Conservation (phyloP, 441 rosid species). For the Pelargonium citronellum region DNA sequence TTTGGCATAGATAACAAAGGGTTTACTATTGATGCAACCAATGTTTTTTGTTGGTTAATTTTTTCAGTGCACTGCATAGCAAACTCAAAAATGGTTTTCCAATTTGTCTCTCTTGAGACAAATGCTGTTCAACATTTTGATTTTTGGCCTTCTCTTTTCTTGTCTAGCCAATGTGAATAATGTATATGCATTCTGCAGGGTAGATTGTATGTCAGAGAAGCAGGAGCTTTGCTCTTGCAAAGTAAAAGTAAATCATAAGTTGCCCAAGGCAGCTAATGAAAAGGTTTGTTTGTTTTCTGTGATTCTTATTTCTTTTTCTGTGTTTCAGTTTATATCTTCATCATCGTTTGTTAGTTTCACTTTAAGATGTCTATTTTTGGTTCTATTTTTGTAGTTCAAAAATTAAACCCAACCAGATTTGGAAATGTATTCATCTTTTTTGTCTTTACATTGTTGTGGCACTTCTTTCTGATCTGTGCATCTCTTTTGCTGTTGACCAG, state of each 20-base stretch:
- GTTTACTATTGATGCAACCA: not conserved
- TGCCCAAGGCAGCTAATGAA: constrained; percentile 13
- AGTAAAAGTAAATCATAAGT: constrained; percentile 26
- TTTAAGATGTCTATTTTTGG: too few species aligned
- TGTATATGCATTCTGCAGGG: constrained; percentile 32
- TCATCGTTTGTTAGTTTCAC: too few species aligned
- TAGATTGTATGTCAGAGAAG: constrained; percentile 22
- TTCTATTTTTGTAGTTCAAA: too few species aligned
- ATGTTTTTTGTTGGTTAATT: not conserved
- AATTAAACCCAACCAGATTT: too few species aligned
- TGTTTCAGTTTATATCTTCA: not conserved
- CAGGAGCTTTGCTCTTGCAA: constrained; percentile 30
- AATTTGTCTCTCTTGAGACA: not conserved
- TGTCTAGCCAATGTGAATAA: too few species aligned
- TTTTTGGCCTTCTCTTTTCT: not conserved
- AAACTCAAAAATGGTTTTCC: not conserved
- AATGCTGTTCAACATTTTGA: not conserved
- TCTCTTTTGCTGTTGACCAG: constrained; percentile 1
- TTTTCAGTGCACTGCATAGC: not conserved
- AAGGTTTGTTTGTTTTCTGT: constrained; percentile 35
- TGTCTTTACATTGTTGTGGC: not conserved
- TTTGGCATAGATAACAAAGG: too few species aligned
- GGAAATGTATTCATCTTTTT: too few species aligned
- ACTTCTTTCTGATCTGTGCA: not conserved
- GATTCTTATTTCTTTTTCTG: constrained; percentile 9